Base-by-base conservation (phyloP, 495 filamentous ascomycete genomes). In the Halenospora varia region DNA sequence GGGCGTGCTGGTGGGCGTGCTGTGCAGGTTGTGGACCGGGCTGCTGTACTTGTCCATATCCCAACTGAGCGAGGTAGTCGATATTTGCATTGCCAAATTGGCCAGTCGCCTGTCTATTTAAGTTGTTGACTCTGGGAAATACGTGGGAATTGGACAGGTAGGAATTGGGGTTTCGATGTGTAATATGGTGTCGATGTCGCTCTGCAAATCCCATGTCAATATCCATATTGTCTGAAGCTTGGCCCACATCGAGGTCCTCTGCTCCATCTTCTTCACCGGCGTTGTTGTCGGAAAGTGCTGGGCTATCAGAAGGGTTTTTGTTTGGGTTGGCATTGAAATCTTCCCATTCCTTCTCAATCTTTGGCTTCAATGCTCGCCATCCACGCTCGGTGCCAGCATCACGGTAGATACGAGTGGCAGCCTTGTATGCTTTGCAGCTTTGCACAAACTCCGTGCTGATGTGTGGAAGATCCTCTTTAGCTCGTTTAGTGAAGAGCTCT, bases 311-410 rank as follows among this genome's bases (percentile, higher is more conserved):
- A 25, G 23, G 8, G 6, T 3, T 2, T 24, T 49, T 49, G 10
- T 10, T 9, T 3, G 47, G 47, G 23, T 49, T 49, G 4, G 9
- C 18, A 25, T 49, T 20, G 13, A 18, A 39, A 4, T 48, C 41
- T 13, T 66, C 57, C 51, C 56, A 66, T 35, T 61, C 64, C 29
- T 45, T 50, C 26, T 48, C 54, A 47, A 67, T 67, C 54, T 67
- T 67, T 9, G 58, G 59, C 51, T 62, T 67, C 54, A 62, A 41
- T 9, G 57, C 50, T 44, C 54, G 56, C 63, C 59, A 69, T 22
- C 59, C 63, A 22, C 65, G 65, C 24, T 67, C 65, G 3, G 62
- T 62, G 46, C 65, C 65, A 29, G 24, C 22, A 57, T 62, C 61
- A 26, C 62, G 25, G 18, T 57, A 67, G 25, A 67, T 62, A 24